Evolutionary conservation across 139 green algal species (phyloP), one percentile per base, ranked within the genome.

Genomic region (Chloropicon primus): DNA sequence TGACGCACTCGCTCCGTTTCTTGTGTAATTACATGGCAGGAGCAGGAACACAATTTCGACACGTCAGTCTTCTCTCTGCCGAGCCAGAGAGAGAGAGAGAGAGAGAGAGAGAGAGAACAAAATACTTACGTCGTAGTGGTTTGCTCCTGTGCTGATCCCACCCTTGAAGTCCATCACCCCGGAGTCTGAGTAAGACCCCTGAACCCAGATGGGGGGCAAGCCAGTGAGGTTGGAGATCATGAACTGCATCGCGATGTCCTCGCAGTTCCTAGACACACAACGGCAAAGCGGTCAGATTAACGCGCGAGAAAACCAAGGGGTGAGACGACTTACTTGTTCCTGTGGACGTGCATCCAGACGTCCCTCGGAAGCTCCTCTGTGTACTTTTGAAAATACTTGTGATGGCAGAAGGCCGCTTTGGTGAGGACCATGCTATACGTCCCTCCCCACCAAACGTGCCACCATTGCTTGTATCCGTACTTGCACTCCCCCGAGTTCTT

Each of bases 321-420:
- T 79, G 72, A 25, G 22, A 26, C 54, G 24, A 22, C 76, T 27
- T 22, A 82, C 72, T 28, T 86, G 72, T 79, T 26, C 21, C 80
- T n/a, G 27, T 89, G 80, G n/a, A 90, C 80, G 74, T 89, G 86
- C 1, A 78, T 62, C 1, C 81, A 72, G 22, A 90, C 74, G 1
- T 3, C 26, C 3, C 24, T 17, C 0, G 86, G 82, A 75, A 89
- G 80, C n/a, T 80, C 25, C 28, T 87, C 77, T 22, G 75, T 82
- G 83, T 88, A 91, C 72, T 78, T 25, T 74, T 80, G 54, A 21
- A 91, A 74, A 76, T 89, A 90, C 72, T 87, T 82, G 53, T 81
- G 76, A 74, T 89, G 84, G 62, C 88, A 62, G 74, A 91, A 86
- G 2, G 87, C 86, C 3, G 86, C 87, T 74, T 91, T 91, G 17